Evolutionary conservation across 257 asterid species (phyloP).

Genomic region (Nicotiana knightiana): DNA sequence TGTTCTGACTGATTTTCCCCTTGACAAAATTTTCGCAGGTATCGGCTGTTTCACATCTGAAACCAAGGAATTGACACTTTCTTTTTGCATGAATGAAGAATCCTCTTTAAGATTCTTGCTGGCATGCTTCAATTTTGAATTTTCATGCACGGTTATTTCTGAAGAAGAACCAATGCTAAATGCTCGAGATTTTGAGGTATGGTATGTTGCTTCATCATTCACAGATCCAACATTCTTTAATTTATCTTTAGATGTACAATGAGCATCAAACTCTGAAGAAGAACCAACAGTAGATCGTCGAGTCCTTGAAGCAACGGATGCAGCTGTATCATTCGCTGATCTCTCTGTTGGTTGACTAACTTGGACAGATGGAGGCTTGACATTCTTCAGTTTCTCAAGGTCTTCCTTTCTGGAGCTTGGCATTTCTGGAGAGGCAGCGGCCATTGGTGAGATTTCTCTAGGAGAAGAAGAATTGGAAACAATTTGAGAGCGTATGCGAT

Average conservation of each 20-base stretch:
- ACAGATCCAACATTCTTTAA: conserved; percentile 13
- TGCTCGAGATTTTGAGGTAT: not conserved
- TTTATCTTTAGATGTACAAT: conserved; percentile 13
- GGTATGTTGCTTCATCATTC: conserved; percentile 18
- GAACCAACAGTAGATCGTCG: conserved; percentile 27
- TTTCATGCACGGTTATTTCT: conserved; percentile 24
- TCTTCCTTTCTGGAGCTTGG: conserved; percentile 19
- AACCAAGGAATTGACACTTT: conserved; percentile 18
- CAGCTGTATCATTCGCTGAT: conserved; percentile 18
- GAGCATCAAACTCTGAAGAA: conserved; percentile 26
- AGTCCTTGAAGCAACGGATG: conserved; percentile 10
- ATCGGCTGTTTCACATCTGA: conserved; percentile 32
- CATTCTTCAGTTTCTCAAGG: conserved; percentile 18
- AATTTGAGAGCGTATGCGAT: conserved; percentile 11
- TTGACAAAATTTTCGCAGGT: conserved; percentile 31
- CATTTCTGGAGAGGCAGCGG: conserved; percentile 33
- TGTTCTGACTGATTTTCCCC: conserved; percentile 80
- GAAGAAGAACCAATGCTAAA: conserved; percentile 31
- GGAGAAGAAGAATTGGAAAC: conserved; percentile 11
- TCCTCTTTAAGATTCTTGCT: conserved; percentile 23
- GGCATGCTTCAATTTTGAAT: conserved; percentile 18
- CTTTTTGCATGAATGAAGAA: conserved; percentile 28
- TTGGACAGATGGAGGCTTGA: conserved; percentile 9
- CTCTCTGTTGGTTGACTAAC: conserved; percentile 21
- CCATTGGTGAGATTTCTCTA: not conserved